A percentile compares a stretch with the other conserved stretches of the same genome.
Conservation (phyloP, 108 stramenopile genomes). For the Nitzschia palea region DNA sequence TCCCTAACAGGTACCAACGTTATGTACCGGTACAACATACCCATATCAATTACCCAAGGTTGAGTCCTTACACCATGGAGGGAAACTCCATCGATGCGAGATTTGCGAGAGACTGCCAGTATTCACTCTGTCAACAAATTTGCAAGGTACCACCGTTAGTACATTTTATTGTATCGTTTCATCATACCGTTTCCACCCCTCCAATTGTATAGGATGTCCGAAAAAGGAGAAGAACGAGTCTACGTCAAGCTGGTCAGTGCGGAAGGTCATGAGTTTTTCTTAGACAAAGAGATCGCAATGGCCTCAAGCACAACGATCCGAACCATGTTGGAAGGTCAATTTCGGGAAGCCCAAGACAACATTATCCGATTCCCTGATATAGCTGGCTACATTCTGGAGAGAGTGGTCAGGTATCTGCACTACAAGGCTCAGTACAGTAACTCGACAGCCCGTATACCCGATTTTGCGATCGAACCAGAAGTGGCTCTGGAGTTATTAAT, state of each 20-base stretch:
- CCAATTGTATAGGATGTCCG: conserved; percentile 18
- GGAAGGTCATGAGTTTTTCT: conserved; percentile 67
- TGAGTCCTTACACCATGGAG: too few species aligned
- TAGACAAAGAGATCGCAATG: conserved; percentile 47
- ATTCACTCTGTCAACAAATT: too few species aligned
- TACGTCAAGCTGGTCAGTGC: conserved; percentile 85
- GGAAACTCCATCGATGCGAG: too few species aligned
- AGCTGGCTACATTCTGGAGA: conserved; percentile 64
- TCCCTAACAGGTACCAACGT: too few species aligned
- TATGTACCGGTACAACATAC: too few species aligned
- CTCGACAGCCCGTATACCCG: conserved; percentile 63
- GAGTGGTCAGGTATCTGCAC: conserved; percentile 78
- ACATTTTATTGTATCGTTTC: too few species aligned
- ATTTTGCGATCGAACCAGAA: conserved; percentile 87
- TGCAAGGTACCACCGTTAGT: too few species aligned
- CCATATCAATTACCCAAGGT: too few species aligned
- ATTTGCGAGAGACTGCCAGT: too few species aligned
- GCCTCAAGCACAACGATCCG: conserved; percentile 58
- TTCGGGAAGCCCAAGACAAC: conserved; percentile 81
- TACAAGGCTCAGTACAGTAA: conserved; percentile 76
- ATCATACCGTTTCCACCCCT: too few species aligned
- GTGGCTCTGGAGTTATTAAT: conserved; percentile 81
- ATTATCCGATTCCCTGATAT: conserved; percentile 84
- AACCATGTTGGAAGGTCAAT: conserved; percentile 78
- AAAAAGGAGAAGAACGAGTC: conserved; percentile 15